Percentiles rank a stretch among this genome's conserved stretches.
phyloP scores from a whole-genome alignment of 176 grass and related monocot species.

The Pharus latifolius region DNA sequence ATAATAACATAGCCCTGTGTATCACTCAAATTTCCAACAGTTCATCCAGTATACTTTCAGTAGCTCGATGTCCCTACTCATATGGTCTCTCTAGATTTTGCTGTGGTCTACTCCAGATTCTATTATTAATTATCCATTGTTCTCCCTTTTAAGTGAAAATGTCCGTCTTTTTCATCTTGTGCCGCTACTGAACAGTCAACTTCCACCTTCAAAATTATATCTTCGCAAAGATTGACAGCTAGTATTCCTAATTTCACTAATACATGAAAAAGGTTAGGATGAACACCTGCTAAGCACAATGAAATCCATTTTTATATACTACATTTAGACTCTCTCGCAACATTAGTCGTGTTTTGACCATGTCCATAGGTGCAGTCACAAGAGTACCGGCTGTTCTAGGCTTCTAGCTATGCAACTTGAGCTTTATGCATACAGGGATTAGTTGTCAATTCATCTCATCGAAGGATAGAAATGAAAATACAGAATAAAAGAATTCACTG shows the following conservation, averaged over 20 bases:
- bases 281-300: conserved; percentile 88
- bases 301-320: conserved; percentile 73
- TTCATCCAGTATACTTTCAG: no score
- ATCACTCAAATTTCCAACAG: no score
- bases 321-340: conserved; percentile 56
- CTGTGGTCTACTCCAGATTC: no score
- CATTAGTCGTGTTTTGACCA: conserved; percentile 97
- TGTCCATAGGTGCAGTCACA: conserved; percentile 73
- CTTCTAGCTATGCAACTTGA: conserved; percentile 90
- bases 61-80: no score
- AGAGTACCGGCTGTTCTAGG: conserved; percentile 76
- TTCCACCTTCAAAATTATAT: no score
- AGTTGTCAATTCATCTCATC: conserved; percentile 17
- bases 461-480: conserved; percentile 15
- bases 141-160: no score
- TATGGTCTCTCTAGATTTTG: no score
- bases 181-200: no score
- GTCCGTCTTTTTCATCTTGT: no score
- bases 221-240: no score
- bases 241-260: background rate
- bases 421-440: conserved; percentile 43
- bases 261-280: conserved; percentile 8
- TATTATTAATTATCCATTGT: no score
- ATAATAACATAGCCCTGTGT: no score
- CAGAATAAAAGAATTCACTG: conserved; percentile 33